Base-by-base conservation (phyloP, 2,329 filamentous ascomycete species). In the Bipolaris victoriae region DNA sequence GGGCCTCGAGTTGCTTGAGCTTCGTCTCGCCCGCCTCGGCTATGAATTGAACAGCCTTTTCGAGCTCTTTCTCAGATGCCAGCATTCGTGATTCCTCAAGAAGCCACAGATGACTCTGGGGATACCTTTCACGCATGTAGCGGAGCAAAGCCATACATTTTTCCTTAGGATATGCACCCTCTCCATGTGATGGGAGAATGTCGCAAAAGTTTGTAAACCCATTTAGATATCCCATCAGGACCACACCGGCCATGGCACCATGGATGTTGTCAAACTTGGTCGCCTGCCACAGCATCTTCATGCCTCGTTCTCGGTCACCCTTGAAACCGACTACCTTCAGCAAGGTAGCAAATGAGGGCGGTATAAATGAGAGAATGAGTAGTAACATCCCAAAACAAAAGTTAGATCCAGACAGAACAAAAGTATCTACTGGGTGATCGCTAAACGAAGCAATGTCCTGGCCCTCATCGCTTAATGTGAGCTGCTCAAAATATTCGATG, bases 351-450 rank as follows among this genome's bases (percentile, higher is more conserved):
- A 98, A 97, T 0, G 93, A 87, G 0, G 95, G 95, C 0, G 95
- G 96, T 0, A 98, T 88, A 80, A 98, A 90, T 11, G 92, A 96
- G n/a, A 98, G 88, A 52, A 98, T 82, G 1, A 98, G 82, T 13
- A 96, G 83, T 1, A 98, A 79, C 31, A 96, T 84, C 3, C 95
- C 95, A 68, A 93, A 97, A 76, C 92, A 97, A 76, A 97, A 89
- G 71, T 90, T 95, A 5, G 88, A 86, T 9, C 92, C 94, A 0
- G 91, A 93, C 74, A 97, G 92, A 36, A 97, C 88, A 72, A 97
- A 99, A 20, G 89, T 79, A 74, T 98, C 94, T 16, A 94, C 85
- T 0, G 90, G 87, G 58, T 93, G 87, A 3, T 75, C 70, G 36
- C 84, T 86, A 64, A 94, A 89, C 2, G 87, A 79, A 5, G 86